Conservation (phyloP, 441 rosid species). For the Aquilaria agallochum region DNA sequence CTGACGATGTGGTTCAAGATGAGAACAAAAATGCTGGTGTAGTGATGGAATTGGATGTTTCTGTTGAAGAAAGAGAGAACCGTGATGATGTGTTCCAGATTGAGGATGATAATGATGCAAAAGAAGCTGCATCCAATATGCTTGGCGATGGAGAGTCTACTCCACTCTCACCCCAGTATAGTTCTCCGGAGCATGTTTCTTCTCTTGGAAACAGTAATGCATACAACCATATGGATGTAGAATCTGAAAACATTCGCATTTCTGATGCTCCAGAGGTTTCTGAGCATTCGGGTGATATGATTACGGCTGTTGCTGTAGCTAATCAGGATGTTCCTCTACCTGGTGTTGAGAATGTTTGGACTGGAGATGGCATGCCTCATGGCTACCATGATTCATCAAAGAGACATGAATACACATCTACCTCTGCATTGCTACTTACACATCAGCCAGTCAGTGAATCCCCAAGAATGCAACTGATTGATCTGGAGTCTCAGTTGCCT, state of each 20-base stretch:
- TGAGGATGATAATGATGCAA: slow-evolving; percentile 26
- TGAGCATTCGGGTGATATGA: slow-evolving; percentile 32
- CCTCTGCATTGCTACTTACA: slow-evolving; percentile 42
- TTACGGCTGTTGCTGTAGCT: slow-evolving; percentile 34
- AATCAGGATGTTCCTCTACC: slow-evolving; percentile 44
- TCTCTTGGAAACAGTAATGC: slow-evolving; percentile 27
- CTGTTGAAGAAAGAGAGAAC: slow-evolving; percentile 22
- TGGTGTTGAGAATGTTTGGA: slow-evolving; percentile 62
- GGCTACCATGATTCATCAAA: slow-evolving; percentile 45
- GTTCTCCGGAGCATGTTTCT: slow-evolving; percentile 43
- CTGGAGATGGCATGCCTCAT: slow-evolving; percentile 41
- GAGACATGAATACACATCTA: slow-evolving; percentile 43
- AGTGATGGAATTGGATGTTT: slow-evolving; percentile 12
- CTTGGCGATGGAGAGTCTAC: slow-evolving; percentile 44
- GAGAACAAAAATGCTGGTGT: slow-evolving; percentile 23
- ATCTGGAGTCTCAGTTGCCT: slow-evolving; percentile 47
- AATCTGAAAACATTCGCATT: slow-evolving; percentile 33
- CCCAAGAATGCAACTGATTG: slow-evolving; percentile 43
- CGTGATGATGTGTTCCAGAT: slow-evolving; percentile 19
- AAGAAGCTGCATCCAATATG: slow-evolving; percentile 22
- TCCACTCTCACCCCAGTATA: slow-evolving; percentile 40
- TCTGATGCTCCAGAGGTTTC: slow-evolving; percentile 32
- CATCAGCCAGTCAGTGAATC: slow-evolving; percentile 44
- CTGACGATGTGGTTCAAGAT: slow-evolving; percentile 16
- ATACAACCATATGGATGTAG: slow-evolving; percentile 28